These are phyloP conservation scores for Papilionanthe hybrid DNA, from an alignment of 116 monocot genomes.

Conservation along the genomic window DNA sequence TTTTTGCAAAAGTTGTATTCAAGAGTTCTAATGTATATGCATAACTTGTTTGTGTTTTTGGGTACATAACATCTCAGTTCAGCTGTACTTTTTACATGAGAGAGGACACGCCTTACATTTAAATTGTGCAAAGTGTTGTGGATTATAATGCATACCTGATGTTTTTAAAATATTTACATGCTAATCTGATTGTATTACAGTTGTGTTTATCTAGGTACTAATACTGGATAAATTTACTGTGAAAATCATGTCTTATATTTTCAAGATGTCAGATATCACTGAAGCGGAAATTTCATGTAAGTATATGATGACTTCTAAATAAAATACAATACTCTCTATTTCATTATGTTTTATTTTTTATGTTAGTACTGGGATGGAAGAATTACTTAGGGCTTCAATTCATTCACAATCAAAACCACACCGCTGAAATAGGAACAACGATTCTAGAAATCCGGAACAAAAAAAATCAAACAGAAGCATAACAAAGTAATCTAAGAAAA, in stretches of 20 bases:
- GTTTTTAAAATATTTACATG: not conserved
- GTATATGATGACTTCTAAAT: conserved; percentile 4
- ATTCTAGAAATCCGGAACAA: too few species aligned
- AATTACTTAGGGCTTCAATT: too few species aligned
- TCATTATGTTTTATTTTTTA: conserved; percentile 3
- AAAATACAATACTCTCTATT: not conserved
- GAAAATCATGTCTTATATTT: conserved; percentile 75
- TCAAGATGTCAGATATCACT: conserved; percentile 97
- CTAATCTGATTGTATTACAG: not conserved
- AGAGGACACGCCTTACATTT: not conserved
- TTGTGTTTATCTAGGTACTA: conserved; percentile 44
- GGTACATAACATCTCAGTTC: not conserved
- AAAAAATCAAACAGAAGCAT: too few species aligned
- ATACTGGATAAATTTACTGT: conserved; percentile 87
- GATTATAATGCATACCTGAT: not conserved
- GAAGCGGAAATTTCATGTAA: conserved; percentile 91
- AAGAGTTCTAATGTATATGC: not conserved
- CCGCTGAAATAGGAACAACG: too few species aligned
- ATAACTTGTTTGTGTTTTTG: not conserved
- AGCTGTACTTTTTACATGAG: not conserved
- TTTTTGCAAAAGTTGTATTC: not conserved
- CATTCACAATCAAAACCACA: too few species aligned
- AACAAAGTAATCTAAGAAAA: too few species aligned
- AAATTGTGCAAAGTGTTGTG: not conserved
- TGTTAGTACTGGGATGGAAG: not conserved